These are phyloP conservation scores for Trifolium repens DNA, from an alignment of 306 rosid species.

Conservation along the genomic window DNA sequence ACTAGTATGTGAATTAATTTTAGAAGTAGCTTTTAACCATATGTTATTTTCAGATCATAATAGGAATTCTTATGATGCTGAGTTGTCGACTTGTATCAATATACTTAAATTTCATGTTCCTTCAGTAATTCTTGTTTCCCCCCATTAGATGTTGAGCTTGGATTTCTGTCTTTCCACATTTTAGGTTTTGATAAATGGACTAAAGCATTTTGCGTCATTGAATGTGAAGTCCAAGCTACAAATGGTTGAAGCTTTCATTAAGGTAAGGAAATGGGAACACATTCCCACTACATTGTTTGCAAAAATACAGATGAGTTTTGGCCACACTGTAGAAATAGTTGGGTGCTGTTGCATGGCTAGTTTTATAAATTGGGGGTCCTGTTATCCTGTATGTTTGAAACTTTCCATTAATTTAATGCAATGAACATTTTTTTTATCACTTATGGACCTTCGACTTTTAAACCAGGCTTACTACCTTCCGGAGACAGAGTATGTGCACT, in stretches of 20 bases:
- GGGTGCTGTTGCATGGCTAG: conserved; percentile 28
- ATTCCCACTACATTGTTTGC: no score
- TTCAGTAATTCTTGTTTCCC: conserved; percentile 29
- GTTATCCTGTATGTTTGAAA: conserved; percentile 16
- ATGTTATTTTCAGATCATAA: conserved; percentile 32
- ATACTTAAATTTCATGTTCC: conserved; percentile 1
- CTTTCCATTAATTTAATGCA: conserved; percentile 24
- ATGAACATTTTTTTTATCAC: conserved; percentile 11
- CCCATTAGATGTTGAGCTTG: conserved; percentile 22
- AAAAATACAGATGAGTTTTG: conserved; percentile 3
- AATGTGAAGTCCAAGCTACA: conserved; percentile 87
- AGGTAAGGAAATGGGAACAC: conserved; percentile 56
- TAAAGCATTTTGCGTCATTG: conserved; percentile 77
- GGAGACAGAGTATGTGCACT: conserved; percentile 90
- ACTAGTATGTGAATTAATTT: conserved; percentile 12
- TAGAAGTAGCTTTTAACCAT: conserved; percentile 9
- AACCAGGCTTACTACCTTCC: conserved; percentile 97
- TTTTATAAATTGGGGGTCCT: conserved; percentile 22
- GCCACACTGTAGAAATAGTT: conserved; percentile 29
- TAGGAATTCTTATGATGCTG: conserved; percentile 1
- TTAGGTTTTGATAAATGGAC: conserved; percentile 97
- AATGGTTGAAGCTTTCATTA: conserved; percentile 86
- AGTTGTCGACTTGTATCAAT: conserved; percentile 30
- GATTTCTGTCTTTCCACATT: conserved; percentile 41
- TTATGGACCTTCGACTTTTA: conserved; percentile 37